Evolutionary conservation across 768 basidiomycete genomes (phyloP).

Genomic region (Plicaturopsis crispa): DNA sequence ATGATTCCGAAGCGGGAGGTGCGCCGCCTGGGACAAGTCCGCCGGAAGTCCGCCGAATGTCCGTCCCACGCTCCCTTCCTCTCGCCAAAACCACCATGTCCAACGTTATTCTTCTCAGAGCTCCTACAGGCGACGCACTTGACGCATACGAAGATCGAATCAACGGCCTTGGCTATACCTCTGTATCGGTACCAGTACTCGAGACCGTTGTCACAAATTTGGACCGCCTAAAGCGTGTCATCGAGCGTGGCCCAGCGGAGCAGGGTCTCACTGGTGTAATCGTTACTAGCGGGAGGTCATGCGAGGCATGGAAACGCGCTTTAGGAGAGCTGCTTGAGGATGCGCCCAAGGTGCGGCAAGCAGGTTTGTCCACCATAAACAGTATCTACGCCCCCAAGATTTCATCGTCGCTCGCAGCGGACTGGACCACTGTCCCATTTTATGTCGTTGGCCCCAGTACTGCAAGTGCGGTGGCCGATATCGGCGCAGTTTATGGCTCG

Average conservation of each 20-base stretch:
- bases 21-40: too few species aligned
- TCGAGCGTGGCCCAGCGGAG: conserved; percentile 28
- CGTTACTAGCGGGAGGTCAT: conserved; percentile 71
- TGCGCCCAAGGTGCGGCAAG: not conserved
- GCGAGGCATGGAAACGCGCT: conserved; percentile 60
- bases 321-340: conserved; percentile 15
- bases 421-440: conserved; percentile 59
- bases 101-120: conserved; percentile 34
- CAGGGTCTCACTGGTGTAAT: conserved; percentile 50
- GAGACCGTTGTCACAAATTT: conserved; percentile 55
- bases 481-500: conserved; percentile 32
- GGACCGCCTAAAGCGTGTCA: conserved; percentile 31
- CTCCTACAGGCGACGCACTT: conserved; percentile 19
- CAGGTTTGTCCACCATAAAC: not conserved
- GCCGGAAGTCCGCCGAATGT: too few species aligned
- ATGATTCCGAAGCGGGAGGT: too few species aligned
- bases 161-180: conserved; percentile 34
- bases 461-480: conserved; percentile 33
- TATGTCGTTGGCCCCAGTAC: conserved; percentile 75
- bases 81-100: conserved; percentile 9
- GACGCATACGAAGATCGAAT: conserved; percentile 61
- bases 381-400: not conserved
- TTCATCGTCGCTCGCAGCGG: conserved; percentile 16
- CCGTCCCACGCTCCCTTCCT: not conserved
- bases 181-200: conserved; percentile 63